Conservation (phyloP, 331 rosid species). For the Quercus lobata region DNA sequence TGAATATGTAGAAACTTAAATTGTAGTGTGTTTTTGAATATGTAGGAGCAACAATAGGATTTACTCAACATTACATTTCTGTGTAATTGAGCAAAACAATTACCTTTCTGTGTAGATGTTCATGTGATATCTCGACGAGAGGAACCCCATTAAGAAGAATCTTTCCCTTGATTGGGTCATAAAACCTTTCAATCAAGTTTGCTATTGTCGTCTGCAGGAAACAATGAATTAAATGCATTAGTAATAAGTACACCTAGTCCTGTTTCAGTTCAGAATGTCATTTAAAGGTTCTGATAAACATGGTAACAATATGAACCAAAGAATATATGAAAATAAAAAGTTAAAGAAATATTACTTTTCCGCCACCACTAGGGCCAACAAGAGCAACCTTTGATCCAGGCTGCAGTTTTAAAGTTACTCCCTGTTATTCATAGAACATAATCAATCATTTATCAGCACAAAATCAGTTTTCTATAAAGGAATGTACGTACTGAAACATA, state of each 20-base stretch:
- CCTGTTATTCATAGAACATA: slow-evolving; percentile 28
- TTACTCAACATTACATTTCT: slow-evolving; percentile 31
- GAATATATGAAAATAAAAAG: neutral
- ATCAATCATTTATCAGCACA: too few species aligned
- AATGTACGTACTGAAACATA: neutral
- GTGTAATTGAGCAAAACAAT: slow-evolving; percentile 28
- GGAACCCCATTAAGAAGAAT: slow-evolving; percentile 67
- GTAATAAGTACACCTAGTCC: too few species aligned
- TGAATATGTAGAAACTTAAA: too few species aligned
- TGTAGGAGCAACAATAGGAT: too few species aligned
- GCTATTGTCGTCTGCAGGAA: slow-evolving; percentile 74
- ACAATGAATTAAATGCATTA: neutral
- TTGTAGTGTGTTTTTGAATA: too few species aligned
- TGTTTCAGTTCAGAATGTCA: neutral
- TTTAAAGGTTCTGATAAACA: neutral
- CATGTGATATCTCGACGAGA: slow-evolving; percentile 65
- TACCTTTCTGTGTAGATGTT: slow-evolving; percentile 68
- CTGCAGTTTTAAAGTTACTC: slow-evolving; percentile 59
- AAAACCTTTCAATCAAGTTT: slow-evolving; percentile 78
- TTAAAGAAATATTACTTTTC: slow-evolving; percentile 47
- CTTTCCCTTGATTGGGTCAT: slow-evolving; percentile 70
- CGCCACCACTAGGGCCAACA: slow-evolving; percentile 90
- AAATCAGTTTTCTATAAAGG: neutral
- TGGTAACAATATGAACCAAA: too few species aligned
- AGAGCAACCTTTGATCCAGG: slow-evolving; percentile 84